These are phyloP conservation scores for Thalassiosira exigua DNA, from an alignment of 352 stramenopile species.

Conservation along the genomic window DNA sequence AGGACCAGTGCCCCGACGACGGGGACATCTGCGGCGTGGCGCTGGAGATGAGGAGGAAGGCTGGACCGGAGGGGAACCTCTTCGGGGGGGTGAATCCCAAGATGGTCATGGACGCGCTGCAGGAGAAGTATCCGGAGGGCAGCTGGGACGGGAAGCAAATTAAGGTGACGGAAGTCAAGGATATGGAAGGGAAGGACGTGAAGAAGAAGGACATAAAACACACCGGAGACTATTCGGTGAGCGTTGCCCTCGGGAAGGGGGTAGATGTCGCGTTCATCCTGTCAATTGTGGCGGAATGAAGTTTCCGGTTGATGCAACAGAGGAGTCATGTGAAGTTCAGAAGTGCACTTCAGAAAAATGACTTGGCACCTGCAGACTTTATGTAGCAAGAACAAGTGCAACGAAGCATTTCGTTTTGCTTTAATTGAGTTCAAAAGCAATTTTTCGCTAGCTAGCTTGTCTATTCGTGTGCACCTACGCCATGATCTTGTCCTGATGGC, in stretches of 20 bases:
- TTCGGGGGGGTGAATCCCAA: conserved; percentile 80
- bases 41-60: conserved; percentile 58
- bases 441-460: too few species aligned
- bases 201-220: conserved; percentile 75
- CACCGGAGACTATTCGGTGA: conserved; percentile 63
- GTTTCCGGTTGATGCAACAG: too few species aligned
- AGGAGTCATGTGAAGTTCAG: too few species aligned
- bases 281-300: conserved; percentile 50
- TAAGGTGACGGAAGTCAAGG: conserved; percentile 58
- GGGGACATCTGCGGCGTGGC: conserved; percentile 42
- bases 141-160: conserved; percentile 58
- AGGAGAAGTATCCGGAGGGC: conserved; percentile 49
- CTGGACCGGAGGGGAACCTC: conserved; percentile 75
- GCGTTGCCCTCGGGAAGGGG: conserved; percentile 60
- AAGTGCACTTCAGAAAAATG: too few species aligned
- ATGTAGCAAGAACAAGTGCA: too few species aligned
- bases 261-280: conserved; percentile 57
- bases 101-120: conserved; percentile 67
- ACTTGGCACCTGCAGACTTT: too few species aligned
- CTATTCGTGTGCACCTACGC: too few species aligned
- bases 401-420: too few species aligned
- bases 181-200: conserved; percentile 63
- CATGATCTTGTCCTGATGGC: too few species aligned
- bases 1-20: too few species aligned
- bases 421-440: too few species aligned